Evolutionary conservation across 2,329 filamentous ascomycete species (phyloP).

Genomic region (Fusarium bactridioides): DNA sequence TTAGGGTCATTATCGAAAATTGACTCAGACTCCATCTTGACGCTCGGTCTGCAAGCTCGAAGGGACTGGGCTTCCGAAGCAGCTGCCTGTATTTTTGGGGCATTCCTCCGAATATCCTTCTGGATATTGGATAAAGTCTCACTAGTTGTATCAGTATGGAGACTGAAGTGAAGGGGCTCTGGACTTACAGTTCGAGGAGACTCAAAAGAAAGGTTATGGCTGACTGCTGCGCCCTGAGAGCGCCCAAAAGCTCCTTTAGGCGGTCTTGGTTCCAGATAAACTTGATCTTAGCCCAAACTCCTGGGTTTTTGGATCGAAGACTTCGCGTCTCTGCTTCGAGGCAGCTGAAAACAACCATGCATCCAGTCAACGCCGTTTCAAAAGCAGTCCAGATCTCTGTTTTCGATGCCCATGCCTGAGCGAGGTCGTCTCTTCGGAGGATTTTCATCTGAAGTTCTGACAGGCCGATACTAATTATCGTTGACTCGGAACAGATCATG

Average conservation of each 20-base stretch:
- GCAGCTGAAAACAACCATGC: constrained; percentile 7
- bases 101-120: rapidly evolving
- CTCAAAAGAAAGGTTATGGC: background rate
- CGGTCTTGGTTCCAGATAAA: constrained; percentile 13
- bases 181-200: background rate
- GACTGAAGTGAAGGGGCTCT: rapidly evolving
- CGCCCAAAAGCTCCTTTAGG: background rate
- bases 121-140: background rate
- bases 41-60: rapidly evolving
- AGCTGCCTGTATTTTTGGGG: rapidly evolving
- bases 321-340: background rate
- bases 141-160: rapidly evolving
- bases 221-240: background rate
- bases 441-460: constrained; percentile 11
- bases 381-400: background rate
- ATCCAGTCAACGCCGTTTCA: background rate
- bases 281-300: background rate
- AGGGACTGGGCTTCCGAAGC: background rate
- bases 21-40: rapidly evolving
- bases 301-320: background rate
- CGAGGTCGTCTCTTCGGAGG: background rate
- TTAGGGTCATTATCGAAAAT: rapidly evolving
- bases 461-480: background rate
- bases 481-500: constrained; percentile 5
- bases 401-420: background rate